Evolutionary conservation across 495 filamentous ascomycete genomes (phyloP).

Genomic region (Aspergillus diversus): DNA sequence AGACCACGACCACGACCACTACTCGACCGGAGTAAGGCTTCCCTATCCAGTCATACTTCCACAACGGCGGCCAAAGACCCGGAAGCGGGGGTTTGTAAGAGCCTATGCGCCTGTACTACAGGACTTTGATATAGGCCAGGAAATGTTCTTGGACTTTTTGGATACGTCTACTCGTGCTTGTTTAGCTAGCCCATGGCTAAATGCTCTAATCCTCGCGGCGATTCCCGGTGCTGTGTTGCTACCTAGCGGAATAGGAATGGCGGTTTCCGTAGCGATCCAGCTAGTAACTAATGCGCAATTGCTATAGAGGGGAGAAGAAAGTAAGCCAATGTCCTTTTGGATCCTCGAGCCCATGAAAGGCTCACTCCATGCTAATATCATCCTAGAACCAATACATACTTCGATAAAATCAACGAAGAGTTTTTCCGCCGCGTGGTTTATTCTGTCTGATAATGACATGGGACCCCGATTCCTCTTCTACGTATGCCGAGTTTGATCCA

Average conservation of each 20-base stretch:
- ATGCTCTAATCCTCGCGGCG: conserved; percentile 50
- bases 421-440: conserved; percentile 61
- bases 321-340: conserved; percentile 16
- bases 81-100: conserved; percentile 36
- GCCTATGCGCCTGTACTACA: conserved; percentile 57
- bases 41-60: conserved; percentile 39
- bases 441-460: conserved; percentile 65
- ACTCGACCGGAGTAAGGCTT: conserved; percentile 34
- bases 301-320: conserved; percentile 44
- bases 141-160: conserved; percentile 59
- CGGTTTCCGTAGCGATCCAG: conserved; percentile 47
- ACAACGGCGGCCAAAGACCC: conserved; percentile 36
- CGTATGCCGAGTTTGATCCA: conserved; percentile 31
- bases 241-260: conserved; percentile 47
- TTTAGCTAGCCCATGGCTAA: conserved; percentile 39
- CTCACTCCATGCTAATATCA: neutral
- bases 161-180: conserved; percentile 48
- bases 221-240: conserved; percentile 36
- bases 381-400: conserved; percentile 54
- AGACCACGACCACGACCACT: neutral
- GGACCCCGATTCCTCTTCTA: conserved; percentile 43
- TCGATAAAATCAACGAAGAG: conserved; percentile 59
- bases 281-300: conserved; percentile 47
- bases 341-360: neutral
- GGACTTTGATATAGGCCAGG: conserved; percentile 54